phyloP scores from a whole-genome alignment of 345 rosid genomes.

The Stellera chamaejasme region DNA sequence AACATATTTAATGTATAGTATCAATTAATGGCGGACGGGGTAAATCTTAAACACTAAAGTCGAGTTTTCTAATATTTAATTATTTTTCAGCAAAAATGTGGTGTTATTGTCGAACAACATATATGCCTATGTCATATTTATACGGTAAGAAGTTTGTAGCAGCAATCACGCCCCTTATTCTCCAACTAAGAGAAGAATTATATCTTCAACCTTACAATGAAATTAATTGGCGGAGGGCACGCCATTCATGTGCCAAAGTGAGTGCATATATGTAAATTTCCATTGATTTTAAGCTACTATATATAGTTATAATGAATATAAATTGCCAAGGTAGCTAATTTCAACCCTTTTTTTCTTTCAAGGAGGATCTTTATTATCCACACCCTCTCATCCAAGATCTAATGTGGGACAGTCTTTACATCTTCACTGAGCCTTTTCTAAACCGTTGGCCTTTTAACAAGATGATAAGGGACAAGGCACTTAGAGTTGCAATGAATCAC shows the following conservation, averaged over 20 bases:
- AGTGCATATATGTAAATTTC: neutral
- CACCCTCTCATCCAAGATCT: slow-evolving; percentile 32
- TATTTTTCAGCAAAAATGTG: slow-evolving; percentile 21
- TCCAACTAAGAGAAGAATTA: slow-evolving; percentile 20
- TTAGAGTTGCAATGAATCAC: slow-evolving; percentile 23
- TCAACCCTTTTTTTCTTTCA: slow-evolving; percentile 9
- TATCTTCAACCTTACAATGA: slow-evolving; percentile 16
- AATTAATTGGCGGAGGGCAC: slow-evolving; percentile 17
- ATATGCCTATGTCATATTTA: slow-evolving; percentile 22
- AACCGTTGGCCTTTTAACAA: slow-evolving; percentile 36
- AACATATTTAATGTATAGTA: no score
- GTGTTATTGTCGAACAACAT: slow-evolving; percentile 23
- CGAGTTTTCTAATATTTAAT: no score
- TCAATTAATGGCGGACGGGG: no score
- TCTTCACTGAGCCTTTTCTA: slow-evolving; percentile 31
- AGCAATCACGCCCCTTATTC: slow-evolving; percentile 21
- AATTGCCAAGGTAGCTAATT: no score
- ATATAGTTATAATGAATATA: neutral
- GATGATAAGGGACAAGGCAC: slow-evolving; percentile 23
- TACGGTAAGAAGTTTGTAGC: slow-evolving; percentile 17
- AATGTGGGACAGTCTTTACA: slow-evolving; percentile 31
- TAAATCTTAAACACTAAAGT: no score
- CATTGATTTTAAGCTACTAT: neutral
- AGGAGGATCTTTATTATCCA: slow-evolving; percentile 41
- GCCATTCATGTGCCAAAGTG: slow-evolving; percentile 23